A percentile compares a stretch with the other conserved stretches of the same genome.
phyloP scores from a whole-genome alignment of 169 alveolate species.

The Hepatocystis sp. region DNA sequence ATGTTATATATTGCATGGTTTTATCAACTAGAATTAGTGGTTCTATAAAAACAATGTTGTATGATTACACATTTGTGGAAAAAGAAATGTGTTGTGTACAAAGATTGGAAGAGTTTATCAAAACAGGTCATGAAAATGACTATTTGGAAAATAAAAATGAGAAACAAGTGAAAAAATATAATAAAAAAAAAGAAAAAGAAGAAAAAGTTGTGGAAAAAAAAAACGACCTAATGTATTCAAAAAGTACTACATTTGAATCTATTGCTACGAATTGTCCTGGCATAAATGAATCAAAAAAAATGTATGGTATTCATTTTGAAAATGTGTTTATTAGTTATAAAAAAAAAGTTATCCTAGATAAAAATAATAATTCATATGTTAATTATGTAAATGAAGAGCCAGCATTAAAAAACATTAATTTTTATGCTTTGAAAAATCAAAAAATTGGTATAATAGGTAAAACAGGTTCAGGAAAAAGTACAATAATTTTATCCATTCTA shows the following conservation, averaged over 20 bases:
- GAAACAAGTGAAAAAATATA: not conserved
- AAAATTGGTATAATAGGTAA: constrained; percentile 82
- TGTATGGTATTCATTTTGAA: constrained; percentile 59
- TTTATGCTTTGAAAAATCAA: constrained; percentile 78
- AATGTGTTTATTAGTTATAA: constrained; percentile 67
- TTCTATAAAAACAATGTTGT: constrained; percentile 19
- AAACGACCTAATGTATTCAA: not conserved
- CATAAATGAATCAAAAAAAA: constrained; percentile 14
- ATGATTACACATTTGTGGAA: constrained; percentile 72
- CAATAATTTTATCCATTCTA: constrained; percentile 76
- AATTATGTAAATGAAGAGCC: constrained; percentile 70
- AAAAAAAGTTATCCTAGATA: constrained; percentile 25
- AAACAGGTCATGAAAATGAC: constrained; percentile 11
- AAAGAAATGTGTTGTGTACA: constrained; percentile 81
- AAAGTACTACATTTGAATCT: not conserved
- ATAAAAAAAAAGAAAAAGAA: not conserved
- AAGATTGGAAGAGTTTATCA: constrained; percentile 54
- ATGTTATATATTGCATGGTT: constrained; percentile 39
- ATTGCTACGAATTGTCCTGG: not conserved
- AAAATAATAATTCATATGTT: constrained; percentile 15
- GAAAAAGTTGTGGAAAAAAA: not conserved
- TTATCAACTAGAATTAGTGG: constrained; percentile 47
- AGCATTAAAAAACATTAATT: constrained; percentile 76
- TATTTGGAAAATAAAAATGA: constrained; percentile 12
- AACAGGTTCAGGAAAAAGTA: constrained; percentile 83